Evolutionary conservation across 1,139 yeast genomes (phyloP).

Genomic region (Pichia inconspicua): DNA sequence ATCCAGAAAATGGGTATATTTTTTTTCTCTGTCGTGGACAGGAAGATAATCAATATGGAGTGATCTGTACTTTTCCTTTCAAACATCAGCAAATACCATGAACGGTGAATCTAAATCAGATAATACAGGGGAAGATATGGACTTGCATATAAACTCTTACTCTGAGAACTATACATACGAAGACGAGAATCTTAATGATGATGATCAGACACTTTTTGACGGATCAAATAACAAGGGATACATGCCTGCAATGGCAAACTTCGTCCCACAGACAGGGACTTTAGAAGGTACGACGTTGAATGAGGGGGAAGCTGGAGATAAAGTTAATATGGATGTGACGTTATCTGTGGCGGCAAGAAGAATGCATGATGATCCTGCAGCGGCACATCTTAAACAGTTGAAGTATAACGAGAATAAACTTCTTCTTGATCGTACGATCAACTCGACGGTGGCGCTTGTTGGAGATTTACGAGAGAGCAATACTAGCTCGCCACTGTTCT

Average conservation of each 20-base stretch:
- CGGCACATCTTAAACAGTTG: slow-evolving; percentile 49
- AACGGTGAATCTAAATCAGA: neutral
- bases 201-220: slow-evolving; percentile 11
- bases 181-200: slow-evolving; percentile 1
- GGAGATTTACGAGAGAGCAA: slow-evolving; percentile 51
- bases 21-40: neutral
- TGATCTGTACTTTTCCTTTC: neutral
- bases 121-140: slow-evolving; percentile 1
- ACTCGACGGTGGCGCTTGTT: slow-evolving; percentile 47
- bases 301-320: slow-evolving; percentile 15
- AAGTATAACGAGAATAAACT: slow-evolving; percentile 63
- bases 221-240: slow-evolving; percentile 2
- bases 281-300: slow-evolving; percentile 24
- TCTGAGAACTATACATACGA: slow-evolving; percentile 9
- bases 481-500: slow-evolving; percentile 53
- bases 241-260: slow-evolving; percentile 16
- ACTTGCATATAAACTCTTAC: slow-evolving; percentile 1
- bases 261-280: slow-evolving; percentile 15
- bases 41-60: neutral
- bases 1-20: too few species aligned
- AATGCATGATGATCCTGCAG: slow-evolving; percentile 16
- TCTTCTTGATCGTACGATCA: slow-evolving; percentile 55
- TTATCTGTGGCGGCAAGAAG: neutral
- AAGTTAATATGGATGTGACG: neutral
- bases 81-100: neutral